These are phyloP conservation scores for Glonium stellatum DNA, from an alignment of 495 filamentous ascomycete genomes.

Conservation along the genomic window DNA sequence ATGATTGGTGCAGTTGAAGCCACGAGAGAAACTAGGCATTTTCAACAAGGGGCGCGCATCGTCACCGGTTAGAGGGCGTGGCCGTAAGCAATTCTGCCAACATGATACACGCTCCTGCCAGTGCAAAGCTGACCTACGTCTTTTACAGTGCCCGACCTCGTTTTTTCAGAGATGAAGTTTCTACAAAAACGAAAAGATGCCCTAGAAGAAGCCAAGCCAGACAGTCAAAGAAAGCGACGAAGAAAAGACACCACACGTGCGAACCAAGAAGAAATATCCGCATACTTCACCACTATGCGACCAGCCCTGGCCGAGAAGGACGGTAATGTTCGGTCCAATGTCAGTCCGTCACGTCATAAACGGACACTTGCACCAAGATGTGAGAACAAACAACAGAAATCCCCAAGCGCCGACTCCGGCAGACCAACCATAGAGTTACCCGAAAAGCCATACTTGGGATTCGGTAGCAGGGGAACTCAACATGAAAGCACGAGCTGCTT, in stretches of 20 bases:
- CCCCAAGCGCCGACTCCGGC: constrained; percentile 15
- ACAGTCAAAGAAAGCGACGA: constrained; percentile 19
- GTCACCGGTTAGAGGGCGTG: constrained; percentile 45
- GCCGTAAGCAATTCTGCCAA: constrained; percentile 35
- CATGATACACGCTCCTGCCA: constrained; percentile 12
- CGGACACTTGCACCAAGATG: neutral
- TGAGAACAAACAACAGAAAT: constrained; percentile 10
- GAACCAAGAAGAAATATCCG: constrained; percentile 36
- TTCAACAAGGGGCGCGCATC: constrained; percentile 68
- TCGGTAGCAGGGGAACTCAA: constrained; percentile 28
- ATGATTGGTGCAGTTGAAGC: constrained; percentile 46
- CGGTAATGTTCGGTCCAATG: constrained; percentile 29
- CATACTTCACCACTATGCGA: constrained; percentile 34
- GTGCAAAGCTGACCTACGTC: constrained; percentile 10
- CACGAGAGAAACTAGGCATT: constrained; percentile 49
- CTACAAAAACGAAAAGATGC: constrained; percentile 39
- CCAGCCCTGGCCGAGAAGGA: constrained; percentile 26
- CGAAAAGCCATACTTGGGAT: constrained; percentile 32
- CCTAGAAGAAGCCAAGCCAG: constrained; percentile 20
- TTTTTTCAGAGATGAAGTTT: constrained; percentile 64
- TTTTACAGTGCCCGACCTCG: constrained; percentile 53
- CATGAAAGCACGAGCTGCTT: constrained; percentile 24
- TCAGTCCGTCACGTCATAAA: neutral
- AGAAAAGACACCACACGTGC: constrained; percentile 29
- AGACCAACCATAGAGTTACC: constrained; percentile 30